A percentile compares a stretch with the other conserved stretches of the same genome.
phyloP scores from a whole-genome alignment of 169 alveolate species.

The Nephromyces sp. region DNA sequence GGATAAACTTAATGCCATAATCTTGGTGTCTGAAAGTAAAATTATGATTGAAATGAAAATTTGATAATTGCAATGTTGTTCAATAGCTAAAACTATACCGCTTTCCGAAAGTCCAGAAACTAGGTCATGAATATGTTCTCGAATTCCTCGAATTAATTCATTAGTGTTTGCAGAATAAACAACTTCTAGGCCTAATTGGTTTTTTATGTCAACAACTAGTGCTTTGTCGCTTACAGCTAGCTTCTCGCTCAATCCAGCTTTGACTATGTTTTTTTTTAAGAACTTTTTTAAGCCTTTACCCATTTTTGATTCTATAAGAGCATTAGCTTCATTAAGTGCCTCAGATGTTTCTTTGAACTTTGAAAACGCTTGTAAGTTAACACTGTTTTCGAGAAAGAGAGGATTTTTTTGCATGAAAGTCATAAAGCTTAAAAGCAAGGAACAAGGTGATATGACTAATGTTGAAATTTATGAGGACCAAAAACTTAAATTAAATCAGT shows the following conservation, averaged over 20 bases:
- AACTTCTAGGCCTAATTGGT: slow-evolving; percentile 60
- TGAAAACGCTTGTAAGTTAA: slow-evolving; percentile 68
- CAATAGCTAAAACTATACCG: slow-evolving; percentile 16
- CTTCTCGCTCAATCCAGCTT: slow-evolving; percentile 58
- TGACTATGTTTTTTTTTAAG: slow-evolving; percentile 81
- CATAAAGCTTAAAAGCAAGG: slow-evolving; percentile 1
- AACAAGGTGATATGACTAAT: too few species aligned
- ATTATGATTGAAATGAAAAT: too few species aligned
- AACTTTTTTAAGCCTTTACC: slow-evolving; percentile 76
- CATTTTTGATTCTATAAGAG: slow-evolving; percentile 58
- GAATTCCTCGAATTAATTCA: slow-evolving; percentile 73
- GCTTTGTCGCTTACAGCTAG: slow-evolving; percentile 75
- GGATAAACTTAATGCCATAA: slow-evolving; percentile 79
- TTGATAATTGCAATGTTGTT: background rate
- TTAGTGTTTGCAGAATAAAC: slow-evolving; percentile 64
- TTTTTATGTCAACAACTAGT: slow-evolving; percentile 72
- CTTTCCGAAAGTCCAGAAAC: slow-evolving; percentile 72
- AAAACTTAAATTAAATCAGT: too few species aligned
- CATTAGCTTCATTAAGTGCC: slow-evolving; percentile 71
- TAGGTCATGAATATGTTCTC: slow-evolving; percentile 61
- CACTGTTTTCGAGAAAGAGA: too few species aligned
- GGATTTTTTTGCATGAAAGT: too few species aligned
- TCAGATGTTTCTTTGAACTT: slow-evolving; percentile 77
- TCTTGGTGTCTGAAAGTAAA: slow-evolving; percentile 50
- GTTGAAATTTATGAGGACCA: too few species aligned